Percentiles rank a stretch among this genome's conserved stretches.
Conservation (phyloP, 768 basidiomycete genomes). For the Boletus sp. region DNA sequence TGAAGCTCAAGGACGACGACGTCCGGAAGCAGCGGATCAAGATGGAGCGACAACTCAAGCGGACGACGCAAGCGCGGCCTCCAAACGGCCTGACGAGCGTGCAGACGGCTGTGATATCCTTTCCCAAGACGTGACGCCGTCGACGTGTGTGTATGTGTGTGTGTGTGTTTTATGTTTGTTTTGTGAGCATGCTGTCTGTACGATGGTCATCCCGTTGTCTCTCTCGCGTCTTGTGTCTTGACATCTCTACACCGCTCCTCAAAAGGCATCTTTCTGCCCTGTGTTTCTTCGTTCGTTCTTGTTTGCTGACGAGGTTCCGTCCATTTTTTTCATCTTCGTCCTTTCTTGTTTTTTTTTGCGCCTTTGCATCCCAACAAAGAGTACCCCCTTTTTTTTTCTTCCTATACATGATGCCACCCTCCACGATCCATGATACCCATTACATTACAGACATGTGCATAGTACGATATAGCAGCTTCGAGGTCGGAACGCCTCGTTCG, state of each 20-base stretch:
- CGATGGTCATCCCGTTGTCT: not conserved
- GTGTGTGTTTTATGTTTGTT: not conserved
- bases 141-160: not conserved
- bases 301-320: not conserved
- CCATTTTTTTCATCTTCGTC: not conserved
- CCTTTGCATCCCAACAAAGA: constrained; percentile 9
- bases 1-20: constrained; percentile 80
- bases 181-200: constrained; percentile 13
- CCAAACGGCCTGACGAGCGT: constrained; percentile 26
- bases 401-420: not conserved
- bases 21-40: constrained; percentile 72
- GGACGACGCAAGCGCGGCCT: constrained; percentile 45
- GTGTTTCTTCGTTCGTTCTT: not conserved
- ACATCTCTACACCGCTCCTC: not conserved
- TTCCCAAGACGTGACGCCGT: constrained; percentile 22
- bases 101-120: constrained; percentile 29
- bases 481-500: constrained; percentile 1
- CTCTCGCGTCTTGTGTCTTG: not conserved
- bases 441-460: constrained; percentile 19
- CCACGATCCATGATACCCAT: constrained; percentile 12
- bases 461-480: constrained; percentile 11
- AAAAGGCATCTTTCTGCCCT: not conserved
- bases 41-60: constrained; percentile 71
- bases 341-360: constrained; percentile 2
- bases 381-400: constrained; percentile 6